Evolutionary conservation across 2,329 filamentous ascomycete genomes (phyloP).

Genomic region (Aureobasidium sp.): DNA sequence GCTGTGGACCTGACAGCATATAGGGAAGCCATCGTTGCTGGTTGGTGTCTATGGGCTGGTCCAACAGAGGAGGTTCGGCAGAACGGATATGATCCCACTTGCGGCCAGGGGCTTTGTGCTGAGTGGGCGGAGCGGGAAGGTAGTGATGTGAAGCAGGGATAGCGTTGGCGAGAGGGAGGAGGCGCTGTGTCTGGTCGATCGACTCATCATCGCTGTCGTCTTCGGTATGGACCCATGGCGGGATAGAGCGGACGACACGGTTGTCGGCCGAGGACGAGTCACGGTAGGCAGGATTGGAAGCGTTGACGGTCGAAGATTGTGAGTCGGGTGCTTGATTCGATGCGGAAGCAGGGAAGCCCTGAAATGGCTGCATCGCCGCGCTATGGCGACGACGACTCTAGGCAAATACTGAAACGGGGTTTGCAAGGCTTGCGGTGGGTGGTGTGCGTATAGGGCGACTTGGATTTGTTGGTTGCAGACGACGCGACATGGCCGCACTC

Average conservation of each 20-base stretch:
- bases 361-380: conserved; percentile 23
- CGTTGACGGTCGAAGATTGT: conserved; percentile 25
- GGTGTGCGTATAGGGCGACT: conserved; percentile 7
- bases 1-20: conserved; percentile 39
- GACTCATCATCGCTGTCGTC: conserved; percentile 31
- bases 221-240: conserved; percentile 40
- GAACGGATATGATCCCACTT: conserved; percentile 39
- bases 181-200: conserved; percentile 20
- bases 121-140: conserved; percentile 28
- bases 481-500: conserved; percentile 19
- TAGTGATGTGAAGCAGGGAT: conserved; percentile 28
- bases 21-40: conserved; percentile 39
- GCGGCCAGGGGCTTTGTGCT: conserved; percentile 36
- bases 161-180: conserved; percentile 23
- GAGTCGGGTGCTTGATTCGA: conserved; percentile 23
- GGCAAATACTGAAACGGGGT: not conserved
- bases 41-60: conserved; percentile 35
- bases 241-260: conserved; percentile 30
- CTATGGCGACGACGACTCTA: conserved; percentile 12
- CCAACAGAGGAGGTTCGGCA: conserved; percentile 38
- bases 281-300: conserved; percentile 19
- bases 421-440: not conserved
- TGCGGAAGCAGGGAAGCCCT: conserved; percentile 13
- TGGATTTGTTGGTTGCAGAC: conserved; percentile 19
- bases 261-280: conserved; percentile 20